A percentile compares a stretch with the other conserved stretches of the same genome.
These are phyloP conservation scores for Nephelium lappaceum DNA, from an alignment of 345 rosid species.

Conservation along the genomic window DNA sequence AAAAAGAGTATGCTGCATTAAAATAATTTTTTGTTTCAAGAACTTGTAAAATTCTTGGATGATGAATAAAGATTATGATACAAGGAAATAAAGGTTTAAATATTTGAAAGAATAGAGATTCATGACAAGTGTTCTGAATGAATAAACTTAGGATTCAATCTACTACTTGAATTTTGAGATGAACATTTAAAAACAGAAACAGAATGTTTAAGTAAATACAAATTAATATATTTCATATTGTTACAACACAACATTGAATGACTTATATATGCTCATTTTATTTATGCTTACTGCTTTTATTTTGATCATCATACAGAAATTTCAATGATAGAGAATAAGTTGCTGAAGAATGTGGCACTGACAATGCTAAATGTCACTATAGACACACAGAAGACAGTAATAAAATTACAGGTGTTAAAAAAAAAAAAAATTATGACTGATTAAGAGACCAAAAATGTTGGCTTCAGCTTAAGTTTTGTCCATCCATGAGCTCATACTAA, in stretches of 20 bases:
- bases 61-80: not conserved
- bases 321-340: not conserved
- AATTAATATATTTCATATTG: not conserved
- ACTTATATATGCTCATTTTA: no score
- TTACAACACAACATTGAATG: not conserved
- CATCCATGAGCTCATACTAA: not conserved
- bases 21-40: not conserved
- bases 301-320: no score
- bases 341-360: not conserved
- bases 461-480: not conserved
- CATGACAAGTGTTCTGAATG: not conserved
- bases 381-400: not conserved
- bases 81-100: no score
- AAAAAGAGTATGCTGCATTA: not conserved
- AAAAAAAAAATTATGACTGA: not conserved
- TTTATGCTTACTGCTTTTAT: no score
- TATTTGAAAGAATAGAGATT: not conserved
- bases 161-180: not conserved
- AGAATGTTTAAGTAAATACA: not conserved
- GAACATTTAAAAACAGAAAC: not conserved
- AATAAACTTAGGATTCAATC: no score
- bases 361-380: not conserved
- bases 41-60: not conserved
- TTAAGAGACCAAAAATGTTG: not conserved
- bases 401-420: not conserved